Evolutionary conservation across 257 asterid species (phyloP), one percentile per base, ranked within the genome.

Genomic region (Linaria vulgaris): DNA sequence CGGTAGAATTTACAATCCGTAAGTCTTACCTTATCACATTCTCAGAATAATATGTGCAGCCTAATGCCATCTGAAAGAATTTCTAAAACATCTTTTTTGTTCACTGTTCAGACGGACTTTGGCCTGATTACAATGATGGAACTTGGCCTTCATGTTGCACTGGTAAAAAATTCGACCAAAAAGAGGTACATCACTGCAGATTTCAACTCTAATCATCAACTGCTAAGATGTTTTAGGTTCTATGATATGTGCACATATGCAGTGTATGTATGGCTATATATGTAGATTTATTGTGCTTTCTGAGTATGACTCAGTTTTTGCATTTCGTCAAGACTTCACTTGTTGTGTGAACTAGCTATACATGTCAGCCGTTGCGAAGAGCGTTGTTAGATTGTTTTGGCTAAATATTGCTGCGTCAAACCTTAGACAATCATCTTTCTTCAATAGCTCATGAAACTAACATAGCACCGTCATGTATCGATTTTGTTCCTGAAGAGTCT

Each of bases 81-180:
- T 66, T 14, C 23, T 48, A 60, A 47, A 68, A 2, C 38, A 47
- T 16, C 3, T 27, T 56, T 41, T 47, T 44, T 58, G 16, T 61
- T 43, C 61, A 37, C 21, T 21, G 47, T 50, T 20, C 12, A 91
- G 98, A 91, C 82, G 98, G 98, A 71, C 94, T 91, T 25, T 91
- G 98, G 98, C 54, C 91, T 41, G 91, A 91, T 69, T 91, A 91
- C 69, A 86, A 91, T 67, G 98, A 91, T 34, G 98, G 96, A 67
- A 73, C 87, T 16, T 91, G 98, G 98, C 98, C 98, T 27, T 55
- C 96, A 25, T 91, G 98, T 69, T 91, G 98, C 72, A 57, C 59
- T n/a, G 91, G 94, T 67, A 72, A 80, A 76, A 68, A 47, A 60
- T 91, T 85, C 72, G 82, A 85, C 56, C 68, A 45, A 53, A 83